Conservation (phyloP, 2,329 filamentous ascomycete genomes). For the Aureobasidium leucospermi region DNA sequence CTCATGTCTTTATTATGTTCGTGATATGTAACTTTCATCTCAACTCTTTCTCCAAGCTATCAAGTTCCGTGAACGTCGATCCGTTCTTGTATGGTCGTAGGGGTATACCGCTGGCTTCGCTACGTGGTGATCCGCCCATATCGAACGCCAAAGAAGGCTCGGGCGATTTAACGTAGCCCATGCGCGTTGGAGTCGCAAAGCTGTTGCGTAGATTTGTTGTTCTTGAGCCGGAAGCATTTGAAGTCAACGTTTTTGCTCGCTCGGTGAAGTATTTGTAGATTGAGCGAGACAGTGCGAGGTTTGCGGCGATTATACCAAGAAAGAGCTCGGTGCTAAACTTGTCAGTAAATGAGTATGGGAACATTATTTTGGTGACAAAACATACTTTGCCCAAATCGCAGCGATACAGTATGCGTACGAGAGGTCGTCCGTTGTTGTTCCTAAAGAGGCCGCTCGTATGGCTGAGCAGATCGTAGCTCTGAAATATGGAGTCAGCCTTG, state of each 20-base stretch:
- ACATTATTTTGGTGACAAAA: too few species aligned
- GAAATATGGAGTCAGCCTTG: conserved; percentile 11
- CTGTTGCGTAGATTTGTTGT: not conserved
- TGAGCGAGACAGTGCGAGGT: conserved; percentile 19
- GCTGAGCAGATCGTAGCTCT: conserved; percentile 20
- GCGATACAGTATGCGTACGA: conserved; percentile 23
- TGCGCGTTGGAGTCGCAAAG: not conserved
- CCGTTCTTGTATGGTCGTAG: not conserved
- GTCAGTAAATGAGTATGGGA: not conserved
- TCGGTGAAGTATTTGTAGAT: conserved; percentile 12
- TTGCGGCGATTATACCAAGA: conserved; percentile 25
- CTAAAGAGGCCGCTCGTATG: conserved; percentile 21
- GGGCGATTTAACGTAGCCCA: conserved; percentile 4
- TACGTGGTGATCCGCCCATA: not conserved
- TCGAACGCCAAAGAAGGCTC: not conserved
- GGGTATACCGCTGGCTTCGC: not conserved
- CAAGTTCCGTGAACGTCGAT: not conserved
- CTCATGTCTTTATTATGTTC: not conserved
- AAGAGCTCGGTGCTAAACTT: conserved; percentile 21
- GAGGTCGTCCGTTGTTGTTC: conserved; percentile 21
- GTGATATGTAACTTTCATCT: not conserved
- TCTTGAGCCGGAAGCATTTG: not conserved
- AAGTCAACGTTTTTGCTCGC: not conserved
- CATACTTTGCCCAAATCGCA: conserved; percentile 21
- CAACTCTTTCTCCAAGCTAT: not conserved